Percentiles rank a stretch among this genome's conserved stretches.
Conservation (phyloP, 179 eudicot species). For the Drosera spatulata region DNA sequence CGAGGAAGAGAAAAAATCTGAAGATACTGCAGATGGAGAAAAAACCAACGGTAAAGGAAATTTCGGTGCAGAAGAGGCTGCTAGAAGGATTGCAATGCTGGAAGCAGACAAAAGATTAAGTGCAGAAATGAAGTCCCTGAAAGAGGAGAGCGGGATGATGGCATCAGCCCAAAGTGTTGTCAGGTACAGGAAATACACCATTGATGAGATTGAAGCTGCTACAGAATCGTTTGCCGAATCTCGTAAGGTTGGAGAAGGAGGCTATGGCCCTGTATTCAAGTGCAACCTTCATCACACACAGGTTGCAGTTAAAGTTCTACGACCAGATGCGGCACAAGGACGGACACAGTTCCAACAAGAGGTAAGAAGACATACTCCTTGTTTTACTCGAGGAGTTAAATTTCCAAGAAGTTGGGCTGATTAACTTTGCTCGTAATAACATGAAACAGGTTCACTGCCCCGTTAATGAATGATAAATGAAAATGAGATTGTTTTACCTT, state of each 20-base stretch:
- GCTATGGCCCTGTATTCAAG: constrained; percentile 45
- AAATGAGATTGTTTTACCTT: too few species aligned
- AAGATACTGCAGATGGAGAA: constrained; percentile 12
- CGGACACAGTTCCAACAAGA: constrained; percentile 37
- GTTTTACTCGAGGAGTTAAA: too few species aligned
- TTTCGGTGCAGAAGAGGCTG: constrained; percentile 1
- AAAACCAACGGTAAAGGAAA: constrained; percentile 3
- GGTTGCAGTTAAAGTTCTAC: constrained; percentile 40
- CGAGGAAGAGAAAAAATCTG: constrained; percentile 22
- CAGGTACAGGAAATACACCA: constrained; percentile 31
- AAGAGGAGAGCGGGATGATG: background rate
- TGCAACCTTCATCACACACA: constrained; percentile 42
- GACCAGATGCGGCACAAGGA: constrained; percentile 50
- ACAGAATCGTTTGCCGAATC: constrained; percentile 23
- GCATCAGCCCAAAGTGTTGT: constrained; percentile 12
- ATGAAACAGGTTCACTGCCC: too few species aligned
- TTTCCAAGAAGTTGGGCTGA: too few species aligned
- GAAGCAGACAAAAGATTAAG: constrained; percentile 15
- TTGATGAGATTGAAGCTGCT: constrained; percentile 36
- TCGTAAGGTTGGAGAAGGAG: constrained; percentile 46
- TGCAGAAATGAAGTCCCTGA: background rate
- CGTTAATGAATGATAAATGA: too few species aligned
- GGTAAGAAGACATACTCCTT: constrained; percentile 10
- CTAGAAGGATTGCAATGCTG: background rate
- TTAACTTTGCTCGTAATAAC: too few species aligned